Percentiles rank a stretch among this genome's conserved stretches.
Evolutionary conservation across 1,284 basidiomycete species (phyloP).

Genomic region (Boletus austroedulis): DNA sequence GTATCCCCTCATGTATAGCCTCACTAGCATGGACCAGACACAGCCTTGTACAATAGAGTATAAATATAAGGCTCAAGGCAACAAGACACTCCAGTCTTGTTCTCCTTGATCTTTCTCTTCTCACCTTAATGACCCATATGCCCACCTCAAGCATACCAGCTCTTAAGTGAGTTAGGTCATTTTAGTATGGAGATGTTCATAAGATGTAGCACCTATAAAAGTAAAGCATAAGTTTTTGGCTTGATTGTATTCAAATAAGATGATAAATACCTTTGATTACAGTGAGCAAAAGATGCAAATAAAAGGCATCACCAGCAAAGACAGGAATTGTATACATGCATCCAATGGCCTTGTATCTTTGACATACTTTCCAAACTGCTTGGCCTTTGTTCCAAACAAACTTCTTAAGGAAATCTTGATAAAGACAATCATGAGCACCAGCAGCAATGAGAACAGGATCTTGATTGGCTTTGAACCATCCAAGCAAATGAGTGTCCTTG

Average conservation of each 20-base stretch:
- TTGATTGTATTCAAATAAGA: no score
- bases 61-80: no score
- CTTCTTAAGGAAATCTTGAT: conserved; percentile 41
- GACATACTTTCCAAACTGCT: neutral
- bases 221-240: no score
- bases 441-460: conserved; percentile 23
- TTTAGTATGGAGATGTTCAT: conserved; percentile 31
- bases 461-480: conserved; percentile 43
- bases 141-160: no score
- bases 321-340: conserved; percentile 35
- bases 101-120: no score
- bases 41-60: no score
- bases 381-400: conserved; percentile 19
- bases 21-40: no score
- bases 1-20: no score
- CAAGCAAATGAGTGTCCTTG: conserved; percentile 20
- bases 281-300: conserved; percentile 37
- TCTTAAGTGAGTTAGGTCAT: no score
- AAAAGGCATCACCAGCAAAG: conserved; percentile 33
- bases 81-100: no score
- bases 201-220: conserved; percentile 27
- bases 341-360: conserved; percentile 28
- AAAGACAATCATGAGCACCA: conserved; percentile 33
- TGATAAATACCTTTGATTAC: neutral
- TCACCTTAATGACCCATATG: no score